phyloP scores from a whole-genome alignment of 73 alveolate genomes.

The Tetrahymena thermophila region DNA sequence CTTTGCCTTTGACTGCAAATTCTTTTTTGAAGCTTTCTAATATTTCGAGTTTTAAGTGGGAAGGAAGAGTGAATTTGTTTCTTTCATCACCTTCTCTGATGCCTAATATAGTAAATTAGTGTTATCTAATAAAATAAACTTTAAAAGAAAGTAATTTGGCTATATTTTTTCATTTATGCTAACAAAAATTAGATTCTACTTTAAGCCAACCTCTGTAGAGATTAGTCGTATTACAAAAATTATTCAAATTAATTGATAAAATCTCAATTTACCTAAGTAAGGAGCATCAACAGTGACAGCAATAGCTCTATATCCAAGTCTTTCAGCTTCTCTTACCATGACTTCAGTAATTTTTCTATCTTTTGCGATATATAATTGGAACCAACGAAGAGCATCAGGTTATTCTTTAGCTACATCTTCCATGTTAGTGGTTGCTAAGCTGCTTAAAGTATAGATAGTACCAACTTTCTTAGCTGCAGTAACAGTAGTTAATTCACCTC shows the following conservation, averaged over 20 bases:
- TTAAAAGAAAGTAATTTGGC: neutral
- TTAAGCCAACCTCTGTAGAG: neutral
- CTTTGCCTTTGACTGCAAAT: neutral
- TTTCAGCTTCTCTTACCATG: slow-evolving; percentile 53
- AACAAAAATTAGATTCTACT: neutral
- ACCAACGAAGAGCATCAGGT: slow-evolving; percentile 33
- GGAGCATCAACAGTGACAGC: slow-evolving; percentile 82
- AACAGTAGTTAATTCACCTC: slow-evolving; percentile 71
- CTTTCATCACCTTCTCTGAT: slow-evolving; percentile 71
- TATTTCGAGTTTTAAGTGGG: slow-evolving; percentile 54
- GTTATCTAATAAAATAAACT: neutral
- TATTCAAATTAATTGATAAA: neutral
- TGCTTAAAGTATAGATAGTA: slow-evolving; percentile 51
- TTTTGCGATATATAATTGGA: slow-evolving; percentile 44
- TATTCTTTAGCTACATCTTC: slow-evolving; percentile 60
- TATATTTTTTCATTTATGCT: neutral
- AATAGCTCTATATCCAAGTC: slow-evolving; percentile 55
- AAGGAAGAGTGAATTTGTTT: slow-evolving; percentile 60
- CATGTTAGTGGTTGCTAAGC: slow-evolving; percentile 54
- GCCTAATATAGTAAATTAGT: slow-evolving; percentile 35
- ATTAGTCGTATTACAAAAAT: too few relatives aligned
- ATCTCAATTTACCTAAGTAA: neutral
- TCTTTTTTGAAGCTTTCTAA: slow-evolving; percentile 1
- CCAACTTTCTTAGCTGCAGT: slow-evolving; percentile 47
- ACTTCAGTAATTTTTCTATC: slow-evolving; percentile 52